Base-by-base conservation (phyloP, 1,284 basidiomycete genomes). In the Sanguinoderma infundibulare region DNA sequence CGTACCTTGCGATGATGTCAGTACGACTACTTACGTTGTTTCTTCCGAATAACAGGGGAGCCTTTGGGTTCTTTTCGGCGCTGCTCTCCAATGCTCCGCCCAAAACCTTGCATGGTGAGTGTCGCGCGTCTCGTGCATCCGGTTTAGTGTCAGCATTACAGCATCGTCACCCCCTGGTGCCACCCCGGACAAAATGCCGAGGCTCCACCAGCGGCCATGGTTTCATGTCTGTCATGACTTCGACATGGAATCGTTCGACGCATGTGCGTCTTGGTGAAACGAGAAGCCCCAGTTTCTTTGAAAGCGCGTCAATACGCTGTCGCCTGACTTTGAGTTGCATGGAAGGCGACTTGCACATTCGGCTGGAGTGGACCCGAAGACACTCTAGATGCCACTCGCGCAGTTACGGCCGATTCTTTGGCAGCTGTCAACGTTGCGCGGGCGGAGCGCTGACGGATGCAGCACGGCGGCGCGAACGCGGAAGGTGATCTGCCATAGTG, bases 21-120 rank as follows among this genome's bases (percentile, higher is more conserved):
- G 53, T 57, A 22, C 42, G 22, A 28, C 26, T 38, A 26, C 28
- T 36, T n/a, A 53, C 30, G 26, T 39, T 39, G 22, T 20, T 38
- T 12, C 67, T 30, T 59, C 57, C 32, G n/a, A 26, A 26, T 10
- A 9, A 24, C 34, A 77, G 68, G 80, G 79, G 14, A 74, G 77
- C 44, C 5, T 77, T 5, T 82, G 81, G 78, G 79, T 82, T 8
- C 69, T 81, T 9, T 36, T 83, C 35, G 83, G 83, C 22, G 82
- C 81, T 14, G 74, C 81, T 2, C 73, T 85, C 10, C 83, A 85
- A 63, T 79, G 78, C 59, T 82, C 82, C 12, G 78, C 83, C 2
- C 81, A 83, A 66, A 81, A 81, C 62, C 66, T 82, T 30, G 74
- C 76, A 42, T 84, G 82, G 79, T 81, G 57, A 36, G 75, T 67